Base-by-base conservation (phyloP, 2,329 filamentous ascomycete species). In the Claviceps capensis region DNA sequence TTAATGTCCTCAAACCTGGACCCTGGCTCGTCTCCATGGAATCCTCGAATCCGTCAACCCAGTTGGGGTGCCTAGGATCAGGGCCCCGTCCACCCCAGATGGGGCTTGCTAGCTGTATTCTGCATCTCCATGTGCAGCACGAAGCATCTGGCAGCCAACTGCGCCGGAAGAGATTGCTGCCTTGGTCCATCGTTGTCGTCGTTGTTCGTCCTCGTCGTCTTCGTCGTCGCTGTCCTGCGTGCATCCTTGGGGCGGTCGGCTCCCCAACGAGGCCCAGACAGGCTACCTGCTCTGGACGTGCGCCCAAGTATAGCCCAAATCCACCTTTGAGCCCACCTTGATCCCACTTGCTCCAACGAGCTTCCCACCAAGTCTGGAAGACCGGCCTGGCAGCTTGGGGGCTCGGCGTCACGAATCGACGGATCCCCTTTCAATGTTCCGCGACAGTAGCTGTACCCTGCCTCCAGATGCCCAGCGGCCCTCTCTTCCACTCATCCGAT, bases 1-100 rank as follows among this genome's bases (percentile, higher is more conserved):
- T 30, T 52, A 43, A 52, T 52, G 50, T 49, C 36, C 43, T 50
- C 26, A 42, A 52, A 48, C 53, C 53, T 45, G 50, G 53, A 54
- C 52, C 53, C 53, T 54, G 47, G 50, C 50, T 19, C 17, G 53
- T 50, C 53, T 50, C 49, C 50, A 49, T 51, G 46, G 36, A 47
- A 34, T 52, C 47, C 48, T 51, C 52, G 22, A 47, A 50, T 52
- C 34, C 52, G 41, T 43, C 50, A 47, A 11, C 36, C 42, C 44
- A 26, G 49, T 43, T 47, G 51, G 52, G 49, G 30, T 23, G 34
- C 36, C 49, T 30, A 48, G 37, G 34, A 50, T 50, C 52, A 47
- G 44, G 42, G 40, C 22, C 47, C 49, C 41, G n/a, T 42, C 11
- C 38, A 47, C 41, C 52, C 47, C 50, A 26, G 47, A 52, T 47